phyloP scores from a whole-genome alignment of 495 filamentous ascomycete genomes.

The Podospora conica region DNA sequence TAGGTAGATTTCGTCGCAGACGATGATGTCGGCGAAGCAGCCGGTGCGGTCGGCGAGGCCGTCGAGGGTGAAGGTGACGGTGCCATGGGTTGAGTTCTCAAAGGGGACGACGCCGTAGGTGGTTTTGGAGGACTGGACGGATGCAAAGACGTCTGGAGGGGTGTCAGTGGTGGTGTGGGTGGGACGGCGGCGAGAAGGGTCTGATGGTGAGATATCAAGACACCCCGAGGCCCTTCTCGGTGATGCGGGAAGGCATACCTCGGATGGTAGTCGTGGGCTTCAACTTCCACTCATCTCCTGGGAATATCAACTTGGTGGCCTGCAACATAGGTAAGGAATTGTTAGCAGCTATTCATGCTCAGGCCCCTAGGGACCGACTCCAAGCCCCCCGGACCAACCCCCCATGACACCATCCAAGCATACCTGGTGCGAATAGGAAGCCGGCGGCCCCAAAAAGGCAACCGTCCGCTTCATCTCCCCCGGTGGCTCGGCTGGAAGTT shows the following conservation, averaged over 20 bases:
- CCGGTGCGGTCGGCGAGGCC: conserved; percentile 67
- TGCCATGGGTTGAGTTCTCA: conserved; percentile 93
- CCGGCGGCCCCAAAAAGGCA: conserved; percentile 74
- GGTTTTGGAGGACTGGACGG: conserved; percentile 58
- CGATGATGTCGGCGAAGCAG: conserved; percentile 56
- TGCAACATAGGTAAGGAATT: conserved; percentile 25
- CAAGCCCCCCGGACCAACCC: not conserved
- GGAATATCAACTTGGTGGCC: conserved; percentile 64
- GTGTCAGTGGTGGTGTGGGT: not conserved
- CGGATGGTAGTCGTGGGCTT: conserved; percentile 54
- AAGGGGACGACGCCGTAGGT: conserved; percentile 82
- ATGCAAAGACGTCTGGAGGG: conserved; percentile 64
- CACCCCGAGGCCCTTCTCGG: not conserved
- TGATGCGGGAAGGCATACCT: conserved; percentile 38
- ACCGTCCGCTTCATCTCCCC: conserved; percentile 35
- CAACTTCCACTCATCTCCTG: conserved; percentile 46
- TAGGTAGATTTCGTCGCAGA: conserved; percentile 77
- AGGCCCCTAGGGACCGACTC: not conserved
- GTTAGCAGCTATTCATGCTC: not conserved
- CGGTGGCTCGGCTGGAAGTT: too few species aligned
- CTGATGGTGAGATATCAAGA: not conserved
- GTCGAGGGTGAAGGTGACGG: conserved; percentile 82
- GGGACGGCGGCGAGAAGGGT: not conserved
- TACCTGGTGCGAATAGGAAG: conserved; percentile 93
- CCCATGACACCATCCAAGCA: conserved; percentile 37